A percentile compares a stretch with the other conserved stretches of the same genome.
phyloP scores from a whole-genome alignment of 352 stramenopile genomes.

The Pythium folliculosum region DNA sequence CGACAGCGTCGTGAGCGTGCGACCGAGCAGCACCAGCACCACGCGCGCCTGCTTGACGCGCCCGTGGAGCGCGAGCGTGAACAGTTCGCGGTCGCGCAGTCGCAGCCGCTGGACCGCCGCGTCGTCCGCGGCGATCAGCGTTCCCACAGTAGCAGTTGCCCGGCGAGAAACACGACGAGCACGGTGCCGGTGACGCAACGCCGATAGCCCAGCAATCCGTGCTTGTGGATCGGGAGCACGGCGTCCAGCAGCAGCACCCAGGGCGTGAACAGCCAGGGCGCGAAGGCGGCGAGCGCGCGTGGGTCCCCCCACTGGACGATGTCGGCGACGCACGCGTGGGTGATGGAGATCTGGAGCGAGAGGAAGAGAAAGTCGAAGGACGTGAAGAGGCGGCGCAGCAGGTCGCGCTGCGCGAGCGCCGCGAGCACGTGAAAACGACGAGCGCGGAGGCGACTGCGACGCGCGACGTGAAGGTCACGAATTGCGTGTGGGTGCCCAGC shows the following conservation, averaged over 20 bases:
- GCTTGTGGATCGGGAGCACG: not conserved
- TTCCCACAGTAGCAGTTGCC: not conserved
- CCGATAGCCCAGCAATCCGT: too few relatives aligned
- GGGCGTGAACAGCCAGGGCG: not conserved
- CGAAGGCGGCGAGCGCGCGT: not conserved
- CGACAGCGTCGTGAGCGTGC: not conserved
- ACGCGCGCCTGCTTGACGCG: not conserved
- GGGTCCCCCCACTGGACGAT: not conserved
- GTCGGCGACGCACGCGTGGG: not conserved
- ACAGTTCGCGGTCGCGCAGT: not conserved
- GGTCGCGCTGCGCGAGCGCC: not conserved
- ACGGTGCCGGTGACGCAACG: not conserved
- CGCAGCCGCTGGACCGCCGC: not conserved
- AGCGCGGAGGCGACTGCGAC: too few relatives aligned
- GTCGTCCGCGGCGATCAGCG: too few relatives aligned
- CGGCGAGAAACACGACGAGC: not conserved
- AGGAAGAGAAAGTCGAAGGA: conserved; percentile 15
- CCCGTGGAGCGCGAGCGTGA: not conserved
- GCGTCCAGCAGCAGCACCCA: not conserved
- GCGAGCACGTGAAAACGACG: not conserved
- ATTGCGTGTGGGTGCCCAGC: too few relatives aligned
- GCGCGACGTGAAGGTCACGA: too few relatives aligned
- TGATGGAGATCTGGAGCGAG: not conserved
- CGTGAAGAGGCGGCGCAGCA: not conserved
- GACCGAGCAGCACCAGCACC: not conserved